Base-by-base conservation (phyloP, 768 basidiomycete genomes). In the Lactifluus subvellereus region DNA sequence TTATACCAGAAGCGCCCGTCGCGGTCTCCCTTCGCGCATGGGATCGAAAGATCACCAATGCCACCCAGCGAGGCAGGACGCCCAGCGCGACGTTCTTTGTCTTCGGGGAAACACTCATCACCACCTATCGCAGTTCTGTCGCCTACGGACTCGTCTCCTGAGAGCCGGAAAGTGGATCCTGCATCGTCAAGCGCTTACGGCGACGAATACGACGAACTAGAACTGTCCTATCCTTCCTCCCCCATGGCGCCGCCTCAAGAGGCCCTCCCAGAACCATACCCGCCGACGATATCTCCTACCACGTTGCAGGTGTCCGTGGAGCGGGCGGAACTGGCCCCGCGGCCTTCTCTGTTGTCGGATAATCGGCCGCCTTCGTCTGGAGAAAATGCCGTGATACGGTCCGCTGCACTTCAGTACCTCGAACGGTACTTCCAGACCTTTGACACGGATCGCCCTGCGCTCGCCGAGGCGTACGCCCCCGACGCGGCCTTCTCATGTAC, bases 401-500 rank as follows among this genome's bases (percentile, higher is more conserved):
- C 56, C 7, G 33, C 55, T 37, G 61, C 35, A 30, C 53, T 66
- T 37, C 63, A 27, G 9, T 57, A 43, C 16, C 45, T 64, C 48
- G 32, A 64, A 32, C 47, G 48, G 32, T 66, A 66, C 32, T 55
- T 20, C 27, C 51, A 35, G 53, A 64, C 53, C 8, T 64, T 66
- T 35, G 65, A 66, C 53, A 32, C 6, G 40, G 62, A 65, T 27
- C 62, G 48, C 18, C 43, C 38, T n/a, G 57, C 38, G 48, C 65
- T 66, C 3, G 51, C 62, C 1, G 48, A 30, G 5, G 48, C 45
- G 33, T 66, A 66, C 35, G 22, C 61, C 8, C 40, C 37, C 9
- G 48, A 66, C 22, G 65, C 65, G 7, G 2, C 20, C 3, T 66
- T 66, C n/a, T 66, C 65, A 33, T 66, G 65, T 47, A 20, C 51